phyloP scores from a whole-genome alignment of 192 early-diverging fungal species.

The Linnemannia exigua region DNA sequence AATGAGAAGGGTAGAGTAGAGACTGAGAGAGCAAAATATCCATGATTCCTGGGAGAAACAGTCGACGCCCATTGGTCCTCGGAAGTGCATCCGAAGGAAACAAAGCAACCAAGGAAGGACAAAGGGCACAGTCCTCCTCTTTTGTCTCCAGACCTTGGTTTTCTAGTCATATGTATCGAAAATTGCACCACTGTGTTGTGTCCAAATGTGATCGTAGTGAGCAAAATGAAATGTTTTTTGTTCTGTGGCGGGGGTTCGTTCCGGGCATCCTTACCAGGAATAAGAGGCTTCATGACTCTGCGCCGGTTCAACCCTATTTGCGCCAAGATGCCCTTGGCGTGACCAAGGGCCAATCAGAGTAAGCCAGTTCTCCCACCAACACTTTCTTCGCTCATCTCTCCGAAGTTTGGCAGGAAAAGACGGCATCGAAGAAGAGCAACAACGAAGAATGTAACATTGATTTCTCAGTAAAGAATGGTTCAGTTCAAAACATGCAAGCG shows the following conservation, averaged over 20 bases:
- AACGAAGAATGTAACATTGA: neutral
- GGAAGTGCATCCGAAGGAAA: neutral
- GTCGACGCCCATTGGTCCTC: neutral
- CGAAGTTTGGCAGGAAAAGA: neutral
- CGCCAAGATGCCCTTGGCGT: neutral
- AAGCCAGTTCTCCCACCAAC: neutral
- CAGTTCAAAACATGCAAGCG: too few relatives aligned
- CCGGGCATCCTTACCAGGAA: neutral
- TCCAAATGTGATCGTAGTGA: neutral
- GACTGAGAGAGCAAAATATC: neutral
- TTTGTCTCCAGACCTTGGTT: neutral
- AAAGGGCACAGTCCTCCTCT: neutral
- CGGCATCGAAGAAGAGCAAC: neutral
- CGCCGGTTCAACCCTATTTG: neutral
- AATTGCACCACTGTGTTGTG: neutral
- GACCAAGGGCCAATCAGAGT: neutral
- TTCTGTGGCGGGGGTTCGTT: neutral
- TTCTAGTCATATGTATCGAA: neutral
- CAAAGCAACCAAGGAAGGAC: neutral
- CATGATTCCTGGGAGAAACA: neutral
- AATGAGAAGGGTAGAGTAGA: neutral
- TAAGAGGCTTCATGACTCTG: neutral
- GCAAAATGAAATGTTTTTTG: too few relatives aligned
- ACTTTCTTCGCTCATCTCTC: neutral
- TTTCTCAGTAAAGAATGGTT: neutral